Percentiles rank a stretch among this genome's conserved stretches.
These are phyloP conservation scores for Picea mariana DNA, from an alignment of 83 land plant species.

Conservation along the genomic window DNA sequence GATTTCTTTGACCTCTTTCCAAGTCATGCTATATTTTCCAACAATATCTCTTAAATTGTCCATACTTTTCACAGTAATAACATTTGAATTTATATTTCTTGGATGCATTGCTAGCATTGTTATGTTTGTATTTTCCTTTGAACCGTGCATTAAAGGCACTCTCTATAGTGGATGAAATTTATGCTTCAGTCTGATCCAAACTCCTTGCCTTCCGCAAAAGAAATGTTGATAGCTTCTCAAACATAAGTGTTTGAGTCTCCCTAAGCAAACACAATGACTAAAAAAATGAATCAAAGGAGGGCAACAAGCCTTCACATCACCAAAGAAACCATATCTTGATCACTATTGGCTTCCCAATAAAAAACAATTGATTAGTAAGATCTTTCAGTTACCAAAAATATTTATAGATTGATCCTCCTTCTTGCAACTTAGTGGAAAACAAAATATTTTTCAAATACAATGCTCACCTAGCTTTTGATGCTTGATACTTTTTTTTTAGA, in stretches of 20 bases:
- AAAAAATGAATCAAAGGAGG: not conserved
- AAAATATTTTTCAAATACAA: not conserved
- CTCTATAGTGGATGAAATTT: not conserved
- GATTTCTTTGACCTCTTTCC: no score
- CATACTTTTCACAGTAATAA: not conserved
- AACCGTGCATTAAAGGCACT: not conserved
- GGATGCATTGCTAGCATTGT: not conserved
- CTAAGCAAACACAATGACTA: not conserved
- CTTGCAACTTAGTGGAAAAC: not conserved
- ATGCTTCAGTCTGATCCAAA: not conserved
- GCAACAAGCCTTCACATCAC: not conserved
- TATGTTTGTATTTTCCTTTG: not conserved
- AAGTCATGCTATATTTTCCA: no score
- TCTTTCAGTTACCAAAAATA: not conserved
- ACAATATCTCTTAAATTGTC: not conserved
- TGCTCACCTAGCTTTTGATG: not conserved
- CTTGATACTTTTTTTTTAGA: no score
- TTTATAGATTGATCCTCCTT: not conserved
- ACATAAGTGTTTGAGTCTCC: not conserved
- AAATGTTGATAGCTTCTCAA: not conserved
- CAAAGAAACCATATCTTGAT: not conserved
- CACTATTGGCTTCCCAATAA: not conserved
- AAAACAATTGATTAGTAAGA: not conserved
- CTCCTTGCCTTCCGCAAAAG: not conserved
- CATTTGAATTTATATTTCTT: not conserved